Base-by-base conservation (phyloP, 345 rosid species). In the Stellera chamaejasme region DNA sequence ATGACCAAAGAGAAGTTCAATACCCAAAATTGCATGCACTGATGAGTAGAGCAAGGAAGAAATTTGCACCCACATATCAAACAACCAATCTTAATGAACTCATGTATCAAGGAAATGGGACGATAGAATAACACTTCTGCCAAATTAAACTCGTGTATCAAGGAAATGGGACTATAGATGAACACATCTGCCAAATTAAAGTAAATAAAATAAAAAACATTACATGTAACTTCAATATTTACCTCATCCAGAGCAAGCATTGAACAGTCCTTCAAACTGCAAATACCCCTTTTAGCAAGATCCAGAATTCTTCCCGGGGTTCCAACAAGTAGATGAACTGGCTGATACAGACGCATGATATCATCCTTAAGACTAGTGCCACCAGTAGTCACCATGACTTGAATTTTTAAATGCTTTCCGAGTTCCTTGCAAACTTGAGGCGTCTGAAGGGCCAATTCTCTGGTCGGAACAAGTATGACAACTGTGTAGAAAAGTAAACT, bases 211-310 rank as follows among this genome's bases (percentile, higher is more conserved):
- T n/a, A 61, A 59, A 15, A 5, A 59, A 10, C 3, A 10, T 13
- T 46, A 27, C 3, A 26, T 45, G 49, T 48, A n/a, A 59, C 48
- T 64, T 44, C 45, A 60, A 42, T 54, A 50, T 65, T 70, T 54
- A 80, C 99, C 99, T 94, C 99, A 75, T 94, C 99, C 97, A 94
- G 77, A 47, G 90, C 97, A 69, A 94, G 97, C 97, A 94, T 80
- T 41, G 84, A 68, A 66, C 99, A 90, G 74, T 94, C 84, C 74
- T 94, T 94, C 87, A 94, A 75, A 70, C 87, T 67, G 74, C 99
- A 94, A 41, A 94, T 81, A 25, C 99, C 97, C 71, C 90, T 94
- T 69, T 81, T 94, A 0, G 99, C 74, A 70, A 94, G 97, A 78
- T 94, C 99, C 36, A 94, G 65, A 59, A 90, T 90, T 70, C 99